phyloP scores from a whole-genome alignment of 208 protist genomes.

The Leishmania major region DNA sequence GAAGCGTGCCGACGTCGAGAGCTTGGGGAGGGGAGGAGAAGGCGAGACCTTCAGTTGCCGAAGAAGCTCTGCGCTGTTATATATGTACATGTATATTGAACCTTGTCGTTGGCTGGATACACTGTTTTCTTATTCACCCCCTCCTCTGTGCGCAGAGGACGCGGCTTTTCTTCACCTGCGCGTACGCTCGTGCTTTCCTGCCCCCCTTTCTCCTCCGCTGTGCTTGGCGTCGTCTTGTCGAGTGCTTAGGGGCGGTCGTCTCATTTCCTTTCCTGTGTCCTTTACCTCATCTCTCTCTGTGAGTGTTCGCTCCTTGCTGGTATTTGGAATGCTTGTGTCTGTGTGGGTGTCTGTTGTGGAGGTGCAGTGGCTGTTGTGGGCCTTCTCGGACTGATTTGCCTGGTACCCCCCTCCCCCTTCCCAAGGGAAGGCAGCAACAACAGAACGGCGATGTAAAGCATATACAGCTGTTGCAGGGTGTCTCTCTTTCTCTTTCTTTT shows the following conservation, averaged over 20 bases:
- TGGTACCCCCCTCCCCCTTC: background rate
- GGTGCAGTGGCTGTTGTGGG: background rate
- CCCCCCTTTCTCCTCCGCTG: background rate
- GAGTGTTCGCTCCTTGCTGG: background rate
- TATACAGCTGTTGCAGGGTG: background rate
- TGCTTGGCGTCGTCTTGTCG: background rate
- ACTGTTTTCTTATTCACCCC: background rate
- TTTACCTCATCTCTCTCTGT: background rate
- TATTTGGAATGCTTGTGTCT: background rate
- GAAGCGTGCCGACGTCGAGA: background rate
- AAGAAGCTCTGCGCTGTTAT: background rate
- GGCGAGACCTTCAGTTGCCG: background rate
- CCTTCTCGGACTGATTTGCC: background rate
- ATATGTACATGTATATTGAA: background rate
- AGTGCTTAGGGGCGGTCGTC: background rate
- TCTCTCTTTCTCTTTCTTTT: constrained; percentile 11
- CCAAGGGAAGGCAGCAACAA: background rate
- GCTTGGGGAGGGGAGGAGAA: background rate
- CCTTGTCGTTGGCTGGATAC: background rate
- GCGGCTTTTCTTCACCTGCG: background rate
- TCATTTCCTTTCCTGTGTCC: background rate
- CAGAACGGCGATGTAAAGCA: constrained; percentile 1
- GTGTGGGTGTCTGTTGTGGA: background rate
- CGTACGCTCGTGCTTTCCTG: background rate
- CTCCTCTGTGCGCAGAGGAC: background rate